A percentile compares a stretch with the other conserved stretches of the same genome.
phyloP scores from a whole-genome alignment of 805 yeast species.

The Wickerhamiella sergipiensis region DNA sequence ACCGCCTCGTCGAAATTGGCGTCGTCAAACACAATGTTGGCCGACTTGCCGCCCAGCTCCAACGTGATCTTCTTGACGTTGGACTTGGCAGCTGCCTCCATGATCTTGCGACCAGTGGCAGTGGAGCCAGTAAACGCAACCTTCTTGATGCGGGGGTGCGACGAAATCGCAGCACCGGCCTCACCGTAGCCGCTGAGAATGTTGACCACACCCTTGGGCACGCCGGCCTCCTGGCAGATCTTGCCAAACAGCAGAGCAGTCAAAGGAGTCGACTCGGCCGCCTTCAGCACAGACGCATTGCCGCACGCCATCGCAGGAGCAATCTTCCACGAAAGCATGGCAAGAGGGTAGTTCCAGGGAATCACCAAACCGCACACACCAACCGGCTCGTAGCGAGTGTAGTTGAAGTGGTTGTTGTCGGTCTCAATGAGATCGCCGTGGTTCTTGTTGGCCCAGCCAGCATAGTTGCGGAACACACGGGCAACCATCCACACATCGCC shows the following conservation, averaged over 20 bases:
- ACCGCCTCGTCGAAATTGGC: conserved; percentile 69
- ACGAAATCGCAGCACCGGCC: conserved; percentile 69
- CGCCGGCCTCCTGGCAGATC: conserved; percentile 65
- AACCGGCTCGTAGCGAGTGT: conserved; percentile 76
- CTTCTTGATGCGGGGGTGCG: conserved; percentile 73
- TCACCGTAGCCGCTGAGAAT: conserved; percentile 78
- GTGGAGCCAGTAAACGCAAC: conserved; percentile 94
- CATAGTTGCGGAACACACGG: conserved; percentile 65
- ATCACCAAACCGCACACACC: conserved; percentile 95
- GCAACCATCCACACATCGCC: conserved; percentile 65
- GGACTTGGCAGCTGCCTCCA: conserved; percentile 66
- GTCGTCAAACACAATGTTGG: conserved; percentile 77
- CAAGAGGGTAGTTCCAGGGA: conserved; percentile 94
- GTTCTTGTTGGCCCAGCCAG: conserved; percentile 85
- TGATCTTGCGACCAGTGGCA: conserved; percentile 71
- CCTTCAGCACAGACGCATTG: conserved; percentile 74
- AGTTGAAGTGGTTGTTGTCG: conserved; percentile 57
- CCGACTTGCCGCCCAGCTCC: conserved; percentile 95
- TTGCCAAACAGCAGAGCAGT: conserved; percentile 67
- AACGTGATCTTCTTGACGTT: conserved; percentile 82
- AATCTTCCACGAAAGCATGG: conserved; percentile 90
- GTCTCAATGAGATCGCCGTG: conserved; percentile 66
- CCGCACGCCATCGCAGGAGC: conserved; percentile 91
- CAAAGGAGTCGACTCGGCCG: conserved; percentile 87
- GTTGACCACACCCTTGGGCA: conserved; percentile 86